Evolutionary conservation across 1,284 basidiomycete species (phyloP).

Genomic region (Trichosporon coremiiforme): DNA sequence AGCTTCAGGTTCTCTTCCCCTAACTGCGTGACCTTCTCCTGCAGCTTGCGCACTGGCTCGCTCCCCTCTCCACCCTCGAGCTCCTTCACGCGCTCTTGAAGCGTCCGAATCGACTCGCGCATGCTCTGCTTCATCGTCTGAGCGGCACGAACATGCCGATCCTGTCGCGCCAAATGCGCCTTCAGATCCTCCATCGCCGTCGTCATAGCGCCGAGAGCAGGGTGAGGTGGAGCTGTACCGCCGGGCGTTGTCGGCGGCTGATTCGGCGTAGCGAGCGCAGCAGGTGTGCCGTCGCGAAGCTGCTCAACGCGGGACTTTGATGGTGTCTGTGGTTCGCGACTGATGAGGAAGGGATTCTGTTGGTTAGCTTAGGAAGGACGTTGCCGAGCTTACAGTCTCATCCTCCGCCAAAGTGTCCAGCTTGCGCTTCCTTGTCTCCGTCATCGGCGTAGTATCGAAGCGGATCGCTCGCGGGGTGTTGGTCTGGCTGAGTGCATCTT

Average conservation of each 20-base stretch:
- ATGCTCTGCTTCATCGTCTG: conserved; percentile 49
- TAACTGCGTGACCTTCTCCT: background rate
- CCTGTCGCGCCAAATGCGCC: conserved; percentile 48
- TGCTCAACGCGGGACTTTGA: background rate
- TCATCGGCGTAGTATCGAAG: background rate
- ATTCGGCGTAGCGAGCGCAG: background rate
- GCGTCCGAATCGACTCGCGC: conserved; percentile 41
- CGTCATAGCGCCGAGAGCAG: conserved; percentile 37
- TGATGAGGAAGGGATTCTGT: conserved; percentile 26
- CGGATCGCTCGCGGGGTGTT: conserved; percentile 4
- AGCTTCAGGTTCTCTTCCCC: background rate
- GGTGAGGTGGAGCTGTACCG: conserved; percentile 28
- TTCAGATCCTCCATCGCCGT: conserved; percentile 38
- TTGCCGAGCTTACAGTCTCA: background rate
- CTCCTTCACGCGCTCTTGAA: conserved; percentile 40
- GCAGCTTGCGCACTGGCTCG: conserved; percentile 8
- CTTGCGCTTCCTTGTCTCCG: conserved; percentile 6
- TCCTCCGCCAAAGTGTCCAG: background rate
- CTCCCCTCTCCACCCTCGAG: conserved; percentile 25
- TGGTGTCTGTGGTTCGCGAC: conserved; percentile 12
- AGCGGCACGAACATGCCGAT: conserved; percentile 44
- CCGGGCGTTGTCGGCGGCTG: background rate
- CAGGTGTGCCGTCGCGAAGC: background rate
- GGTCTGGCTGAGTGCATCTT: conserved; percentile 32
- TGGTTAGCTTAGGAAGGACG: background rate